Evolutionary conservation across 2,329 filamentous ascomycete genomes (phyloP).

Genomic region (Sclerotinia minor): DNA sequence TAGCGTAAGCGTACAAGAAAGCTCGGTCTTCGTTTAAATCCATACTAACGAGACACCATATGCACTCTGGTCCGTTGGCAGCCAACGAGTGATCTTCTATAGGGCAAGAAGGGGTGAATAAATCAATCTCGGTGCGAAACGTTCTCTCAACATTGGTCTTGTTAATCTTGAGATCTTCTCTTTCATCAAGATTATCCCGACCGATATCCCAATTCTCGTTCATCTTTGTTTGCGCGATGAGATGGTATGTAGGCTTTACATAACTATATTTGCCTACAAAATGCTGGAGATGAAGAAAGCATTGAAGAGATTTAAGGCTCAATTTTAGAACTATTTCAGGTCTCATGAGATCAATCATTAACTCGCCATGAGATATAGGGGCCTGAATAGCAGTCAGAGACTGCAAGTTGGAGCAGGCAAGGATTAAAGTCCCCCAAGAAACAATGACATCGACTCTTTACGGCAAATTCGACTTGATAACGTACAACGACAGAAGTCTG

Average conservation of each 20-base stretch:
- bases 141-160: background rate
- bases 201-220: no score
- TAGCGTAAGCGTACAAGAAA: no score
- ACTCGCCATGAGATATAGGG: no score
- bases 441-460: background rate
- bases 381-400: background rate
- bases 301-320: background rate
- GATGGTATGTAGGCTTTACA: background rate
- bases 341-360: rapidly evolving
- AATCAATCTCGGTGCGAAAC: background rate
- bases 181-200: background rate
- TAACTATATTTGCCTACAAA: background rate
- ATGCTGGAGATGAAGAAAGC: background rate
- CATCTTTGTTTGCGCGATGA: background rate
- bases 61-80: no score
- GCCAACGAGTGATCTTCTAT: background rate
- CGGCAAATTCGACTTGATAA: background rate
- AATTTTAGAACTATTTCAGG: background rate
- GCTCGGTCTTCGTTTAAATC: no score
- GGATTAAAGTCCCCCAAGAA: background rate
- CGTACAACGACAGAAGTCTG: no score
- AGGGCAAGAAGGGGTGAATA: background rate
- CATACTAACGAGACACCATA: no score
- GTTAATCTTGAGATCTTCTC: no score
- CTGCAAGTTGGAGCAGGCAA: background rate